A percentile compares a stretch with the other conserved stretches of the same genome.
These are phyloP conservation scores for Parachaetomium inaequale DNA, from an alignment of 495 filamentous ascomycete species.

Conservation along the genomic window DNA sequence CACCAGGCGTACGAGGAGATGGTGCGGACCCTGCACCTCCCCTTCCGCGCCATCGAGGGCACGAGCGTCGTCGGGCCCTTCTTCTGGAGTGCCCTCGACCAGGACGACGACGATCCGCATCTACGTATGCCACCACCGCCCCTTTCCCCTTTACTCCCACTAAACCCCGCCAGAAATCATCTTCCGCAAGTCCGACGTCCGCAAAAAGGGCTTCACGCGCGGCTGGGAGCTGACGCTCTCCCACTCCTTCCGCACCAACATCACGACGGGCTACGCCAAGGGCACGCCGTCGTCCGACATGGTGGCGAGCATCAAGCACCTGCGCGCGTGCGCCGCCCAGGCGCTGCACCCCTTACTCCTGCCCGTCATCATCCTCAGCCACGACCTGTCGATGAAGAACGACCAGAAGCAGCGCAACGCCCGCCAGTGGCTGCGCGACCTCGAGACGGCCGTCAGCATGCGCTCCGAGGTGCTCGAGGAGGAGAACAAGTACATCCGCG, in stretches of 20 bases:
- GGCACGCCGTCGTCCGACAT: constrained; percentile 52
- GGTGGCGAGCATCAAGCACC: constrained; percentile 40
- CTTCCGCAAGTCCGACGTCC: constrained; percentile 54
- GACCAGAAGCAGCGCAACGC: constrained; percentile 55
- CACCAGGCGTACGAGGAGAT: constrained; percentile 41
- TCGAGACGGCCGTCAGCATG: constrained; percentile 57
- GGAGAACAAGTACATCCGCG: constrained; percentile 41
- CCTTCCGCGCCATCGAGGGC: constrained; percentile 50
- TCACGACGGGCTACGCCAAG: constrained; percentile 54
- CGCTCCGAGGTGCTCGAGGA: constrained; percentile 52
- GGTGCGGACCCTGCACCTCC: constrained; percentile 44
- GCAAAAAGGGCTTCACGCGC: constrained; percentile 54
- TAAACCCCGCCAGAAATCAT: constrained; percentile 44
- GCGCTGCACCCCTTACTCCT: constrained; percentile 52
- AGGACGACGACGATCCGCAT: constrained; percentile 49
- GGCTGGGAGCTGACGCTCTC: constrained; percentile 59
- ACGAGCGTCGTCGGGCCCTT: constrained; percentile 52
- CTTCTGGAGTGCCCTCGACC: constrained; percentile 53
- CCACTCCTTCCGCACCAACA: constrained; percentile 47
- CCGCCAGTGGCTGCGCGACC: constrained; percentile 52
- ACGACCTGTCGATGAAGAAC: constrained; percentile 45
- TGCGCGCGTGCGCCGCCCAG: constrained; percentile 43
- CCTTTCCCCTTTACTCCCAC: neutral
- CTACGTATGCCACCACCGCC: constrained; percentile 39
- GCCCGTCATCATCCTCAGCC: constrained; percentile 50